Conservation (phyloP, 768 basidiomycete species). For the Mrakia frigida region DNA sequence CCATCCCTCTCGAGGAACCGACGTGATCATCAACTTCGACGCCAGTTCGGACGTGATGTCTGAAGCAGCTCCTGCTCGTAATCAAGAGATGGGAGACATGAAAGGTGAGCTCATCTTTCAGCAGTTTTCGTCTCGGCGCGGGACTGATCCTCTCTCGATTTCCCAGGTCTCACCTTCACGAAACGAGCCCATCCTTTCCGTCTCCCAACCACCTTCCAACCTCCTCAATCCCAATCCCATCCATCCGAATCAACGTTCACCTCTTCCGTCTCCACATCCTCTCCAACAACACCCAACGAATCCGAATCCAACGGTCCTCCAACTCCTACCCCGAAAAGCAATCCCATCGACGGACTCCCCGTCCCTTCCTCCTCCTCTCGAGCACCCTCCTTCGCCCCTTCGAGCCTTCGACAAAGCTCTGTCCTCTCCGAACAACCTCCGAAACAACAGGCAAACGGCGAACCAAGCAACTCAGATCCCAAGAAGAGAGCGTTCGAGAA, state of each 20-base stretch:
- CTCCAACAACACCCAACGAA: background rate
- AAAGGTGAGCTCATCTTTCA: constrained; percentile 16
- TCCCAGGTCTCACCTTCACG: constrained; percentile 24
- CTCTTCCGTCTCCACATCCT: background rate
- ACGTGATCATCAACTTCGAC: constrained; percentile 34
- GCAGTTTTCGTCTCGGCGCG: background rate
- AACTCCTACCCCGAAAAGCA: background rate
- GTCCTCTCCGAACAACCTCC: background rate
- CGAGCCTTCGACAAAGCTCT: background rate
- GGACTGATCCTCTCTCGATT: background rate
- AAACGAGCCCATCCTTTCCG: constrained; percentile 28
- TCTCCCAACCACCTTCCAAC: background rate
- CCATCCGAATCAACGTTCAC: background rate
- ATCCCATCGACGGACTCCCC: constrained; percentile 9
- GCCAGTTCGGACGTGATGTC: constrained; percentile 18
- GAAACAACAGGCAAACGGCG: background rate
- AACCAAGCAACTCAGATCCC: constrained; percentile 7
- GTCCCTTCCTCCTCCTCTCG: background rate
- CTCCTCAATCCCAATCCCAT: constrained; percentile 2
- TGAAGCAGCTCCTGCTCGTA: constrained; percentile 26
- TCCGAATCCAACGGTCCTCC: background rate
- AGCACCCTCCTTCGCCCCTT: background rate
- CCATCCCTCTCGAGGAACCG: constrained; percentile 29
- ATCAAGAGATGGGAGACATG: constrained; percentile 33
- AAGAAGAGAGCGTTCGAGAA: constrained; percentile 13